Evolutionary conservation across 257 asterid genomes (phyloP), one percentile per base, ranked within the genome.

Genomic region (Nicotiana sylvestris): DNA sequence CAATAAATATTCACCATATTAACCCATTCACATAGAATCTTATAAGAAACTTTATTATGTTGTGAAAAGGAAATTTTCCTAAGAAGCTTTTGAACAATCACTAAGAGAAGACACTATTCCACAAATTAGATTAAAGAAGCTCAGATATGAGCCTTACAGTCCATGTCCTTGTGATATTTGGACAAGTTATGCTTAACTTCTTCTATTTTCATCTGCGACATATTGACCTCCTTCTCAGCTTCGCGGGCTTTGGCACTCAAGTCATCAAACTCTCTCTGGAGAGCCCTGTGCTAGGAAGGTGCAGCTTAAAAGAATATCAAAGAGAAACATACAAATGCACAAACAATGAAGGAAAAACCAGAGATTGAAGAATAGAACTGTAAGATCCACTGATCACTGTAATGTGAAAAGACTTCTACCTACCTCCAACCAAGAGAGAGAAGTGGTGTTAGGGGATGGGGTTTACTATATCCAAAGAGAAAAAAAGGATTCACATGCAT

Each of bases 191-290:
- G 87, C 64, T 86, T 91, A 80, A 83, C 97, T 91, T 93, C 98
- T 85, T 93, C 88, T 69, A 92, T 89, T 89, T 92, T 94, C 92
- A 91, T 85, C 89, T 93, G 90, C 88, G 89, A 66, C 78, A 87
- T 88, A 80, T 90, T 92, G 88, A 93, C 97, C 85, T 94, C 98
- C 85, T 90, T 93, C 87, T 91, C 94, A 68, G 98, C 97, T 83
- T 90, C 97, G 56, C 87, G 93, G 84, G 92, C 92, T 87, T 96
- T 96, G 78, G 86, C 83, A 80, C 89, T 92, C 84, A 94, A 77
- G 84, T 96, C 97, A 76, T 93, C 91, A 84, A 88, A 93, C 89
- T 96, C 99, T 88, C 82, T 86, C 79, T 85, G 88, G 39, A 91
- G 91, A 82, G 93, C 88, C 83, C 99, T 96, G 92, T 77, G 86